phyloP scores from a whole-genome alignment of 2,329 filamentous ascomycete species.

The Amauroascus verrucosus region DNA sequence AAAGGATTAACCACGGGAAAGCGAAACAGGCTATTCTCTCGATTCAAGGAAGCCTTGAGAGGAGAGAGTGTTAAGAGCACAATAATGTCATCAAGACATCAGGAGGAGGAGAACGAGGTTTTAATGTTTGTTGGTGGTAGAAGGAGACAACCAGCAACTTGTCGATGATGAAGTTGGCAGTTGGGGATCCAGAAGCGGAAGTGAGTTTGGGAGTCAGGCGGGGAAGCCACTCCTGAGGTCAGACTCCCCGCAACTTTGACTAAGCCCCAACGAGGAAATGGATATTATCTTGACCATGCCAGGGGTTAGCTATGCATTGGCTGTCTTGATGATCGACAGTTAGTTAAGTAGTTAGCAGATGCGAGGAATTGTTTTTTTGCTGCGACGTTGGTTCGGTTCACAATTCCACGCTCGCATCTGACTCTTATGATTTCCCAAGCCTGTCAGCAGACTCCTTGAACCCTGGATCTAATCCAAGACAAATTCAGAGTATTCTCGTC shows the following conservation, averaged over 20 bases:
- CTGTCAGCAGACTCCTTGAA: too few species aligned
- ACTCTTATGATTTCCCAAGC: too few species aligned
- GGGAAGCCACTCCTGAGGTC: constrained; percentile 10
- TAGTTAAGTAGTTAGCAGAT: too few species aligned
- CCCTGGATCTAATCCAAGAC: too few species aligned
- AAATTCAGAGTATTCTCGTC: too few species aligned
- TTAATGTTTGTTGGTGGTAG: neutral
- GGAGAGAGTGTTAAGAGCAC: neutral
- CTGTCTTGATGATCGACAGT: too few species aligned
- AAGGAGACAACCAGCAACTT: neutral
- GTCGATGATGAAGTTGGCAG: neutral
- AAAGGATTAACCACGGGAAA: too few species aligned
- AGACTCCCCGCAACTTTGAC: neutral
- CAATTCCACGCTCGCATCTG: neutral
- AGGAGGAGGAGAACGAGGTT: neutral
- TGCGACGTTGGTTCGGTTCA: constrained; percentile 1
- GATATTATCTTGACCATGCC: too few species aligned
- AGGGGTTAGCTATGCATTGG: too few species aligned
- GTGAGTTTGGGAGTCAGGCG: constrained; percentile 14
- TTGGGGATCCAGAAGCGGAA: constrained; percentile 1
- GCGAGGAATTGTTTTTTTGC: too few species aligned
- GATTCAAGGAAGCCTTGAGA: constrained; percentile 4
- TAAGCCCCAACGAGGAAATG: too few species aligned
- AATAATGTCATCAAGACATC: neutral
- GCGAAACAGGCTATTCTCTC: too few species aligned